phyloP scores from a whole-genome alignment of 23 red algal species.

The Pyropia haitanensis region DNA sequence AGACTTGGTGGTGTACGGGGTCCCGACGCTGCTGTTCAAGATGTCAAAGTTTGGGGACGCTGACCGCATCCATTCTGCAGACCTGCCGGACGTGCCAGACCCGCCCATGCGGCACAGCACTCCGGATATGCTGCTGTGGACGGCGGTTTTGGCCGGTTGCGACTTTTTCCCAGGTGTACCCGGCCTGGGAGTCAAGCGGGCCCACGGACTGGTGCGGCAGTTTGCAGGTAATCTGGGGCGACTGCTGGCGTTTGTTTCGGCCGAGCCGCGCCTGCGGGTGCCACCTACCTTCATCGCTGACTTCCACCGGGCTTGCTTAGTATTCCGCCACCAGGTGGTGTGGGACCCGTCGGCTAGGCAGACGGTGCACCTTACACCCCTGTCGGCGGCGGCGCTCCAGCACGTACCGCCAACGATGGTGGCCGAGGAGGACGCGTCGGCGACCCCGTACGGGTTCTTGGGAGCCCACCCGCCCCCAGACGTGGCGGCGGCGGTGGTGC shows the following conservation, averaged over 20 bases:
- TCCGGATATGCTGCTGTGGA: constrained; percentile 75
- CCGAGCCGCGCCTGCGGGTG: constrained; percentile 21
- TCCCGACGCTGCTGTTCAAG: constrained; percentile 72
- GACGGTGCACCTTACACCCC: constrained; percentile 25
- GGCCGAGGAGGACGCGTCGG: too few relatives aligned
- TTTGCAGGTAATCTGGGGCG: constrained; percentile 28
- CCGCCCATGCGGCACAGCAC: constrained; percentile 50
- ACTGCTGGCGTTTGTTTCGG: constrained; percentile 32
- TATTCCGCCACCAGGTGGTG: constrained; percentile 85
- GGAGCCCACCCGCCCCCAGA: too few relatives aligned
- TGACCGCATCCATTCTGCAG: constrained; percentile 48
- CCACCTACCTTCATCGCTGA: constrained; percentile 16
- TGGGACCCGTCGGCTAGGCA: constrained; percentile 40
- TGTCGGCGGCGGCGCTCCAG: constrained; percentile 8
- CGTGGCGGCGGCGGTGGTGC: too few relatives aligned
- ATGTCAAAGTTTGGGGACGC: constrained; percentile 71
- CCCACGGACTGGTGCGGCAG: constrained; percentile 46
- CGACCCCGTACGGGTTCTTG: too few relatives aligned
- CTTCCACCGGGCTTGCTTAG: constrained; percentile 56
- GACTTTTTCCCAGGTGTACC: constrained; percentile 92
- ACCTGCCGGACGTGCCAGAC: constrained; percentile 45
- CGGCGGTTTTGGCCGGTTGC: constrained; percentile 89
- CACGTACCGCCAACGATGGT: too few relatives aligned
- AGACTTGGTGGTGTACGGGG: constrained; percentile 93
- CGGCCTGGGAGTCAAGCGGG: constrained; percentile 65